phyloP scores from a whole-genome alignment of 305 asterid genomes.

The Fraxinus velutina region DNA sequence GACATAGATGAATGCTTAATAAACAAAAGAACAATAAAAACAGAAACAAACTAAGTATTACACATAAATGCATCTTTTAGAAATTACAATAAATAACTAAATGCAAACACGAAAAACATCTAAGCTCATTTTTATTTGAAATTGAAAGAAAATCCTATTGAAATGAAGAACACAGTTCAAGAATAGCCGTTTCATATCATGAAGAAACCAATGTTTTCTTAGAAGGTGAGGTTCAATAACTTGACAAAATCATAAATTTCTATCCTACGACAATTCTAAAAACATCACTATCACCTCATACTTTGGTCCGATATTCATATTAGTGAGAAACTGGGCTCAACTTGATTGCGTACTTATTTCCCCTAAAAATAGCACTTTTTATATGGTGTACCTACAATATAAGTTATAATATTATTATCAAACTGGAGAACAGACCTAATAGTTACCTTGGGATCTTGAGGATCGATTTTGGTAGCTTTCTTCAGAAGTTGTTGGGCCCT shows the following conservation, averaged over 20 bases:
- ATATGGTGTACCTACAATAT: constrained; percentile 2
- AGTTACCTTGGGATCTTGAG: constrained; percentile 87
- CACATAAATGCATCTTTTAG: background rate
- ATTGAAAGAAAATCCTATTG: background rate
- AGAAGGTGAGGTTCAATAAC: background rate
- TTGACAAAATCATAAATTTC: background rate
- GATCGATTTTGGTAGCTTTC: constrained; percentile 87
- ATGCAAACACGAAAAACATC: background rate
- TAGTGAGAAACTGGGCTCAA: background rate
- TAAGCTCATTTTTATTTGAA: background rate
- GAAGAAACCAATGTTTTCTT: background rate
- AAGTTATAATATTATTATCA: background rate
- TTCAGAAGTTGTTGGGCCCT: constrained; percentile 75
- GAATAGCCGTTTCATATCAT: background rate
- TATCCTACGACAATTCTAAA: background rate
- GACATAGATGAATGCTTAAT: background rate
- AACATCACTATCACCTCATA: background rate
- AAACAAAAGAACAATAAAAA: too few relatives aligned
- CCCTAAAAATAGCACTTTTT: background rate
- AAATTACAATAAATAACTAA: background rate
- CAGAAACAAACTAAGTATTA: background rate
- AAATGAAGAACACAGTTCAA: background rate
- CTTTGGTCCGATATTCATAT: background rate
- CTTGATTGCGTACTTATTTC: background rate
- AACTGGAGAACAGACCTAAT: background rate